Evolutionary conservation across 1,284 basidiomycete genomes (phyloP), one percentile per base, ranked within the genome.

Genomic region (Amylostereum areolatum): DNA sequence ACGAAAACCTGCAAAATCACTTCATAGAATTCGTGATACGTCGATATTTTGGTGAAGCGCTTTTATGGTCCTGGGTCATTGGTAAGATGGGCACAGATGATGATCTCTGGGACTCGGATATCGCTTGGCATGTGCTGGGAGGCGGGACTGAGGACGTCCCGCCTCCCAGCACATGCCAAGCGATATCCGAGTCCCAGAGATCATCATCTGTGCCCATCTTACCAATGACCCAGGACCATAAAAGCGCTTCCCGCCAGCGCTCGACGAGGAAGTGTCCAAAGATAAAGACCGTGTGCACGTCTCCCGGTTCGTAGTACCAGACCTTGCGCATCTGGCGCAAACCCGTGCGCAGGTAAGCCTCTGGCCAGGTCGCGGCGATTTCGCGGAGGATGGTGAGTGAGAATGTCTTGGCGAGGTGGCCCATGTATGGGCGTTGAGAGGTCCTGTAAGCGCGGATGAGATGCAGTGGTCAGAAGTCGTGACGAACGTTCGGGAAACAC

Each of bases 151-250:
- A 45, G 40, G 24, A 29, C n/a, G 43, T 12, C 27, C 48, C 8
- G 3, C 25, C 31, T 8, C 66, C 67, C 2, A 74, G 52, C 54
- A 70, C 69, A 8, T 51, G 46, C 72, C 72, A 74, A 45, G 60
- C 66, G 7, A 44, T 53, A 32, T 59, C 60, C 9, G 49, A 52
- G 39, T 64, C 52, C 59, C 64, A 63, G 33, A 55, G 57, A 44
- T 66, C 64, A 41, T 62, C 61, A 3, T 61, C 51, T 2, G 57
- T 62, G 27, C 72, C 62, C 54, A 59, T 43, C 29, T 55, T 54
- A 1, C 52, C 72, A 28, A 74, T 66, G 11, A 58, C 56, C 65
- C 67, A 74, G 5, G 62, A 55, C 72, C 72, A 74, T n/a, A 74
- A 56, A 24, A 73, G 54, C 5, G 67, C 67, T 57, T 74, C 72